phyloP scores from a whole-genome alignment of 2,329 filamentous ascomycete species.

The Fusarium napiforme region DNA sequence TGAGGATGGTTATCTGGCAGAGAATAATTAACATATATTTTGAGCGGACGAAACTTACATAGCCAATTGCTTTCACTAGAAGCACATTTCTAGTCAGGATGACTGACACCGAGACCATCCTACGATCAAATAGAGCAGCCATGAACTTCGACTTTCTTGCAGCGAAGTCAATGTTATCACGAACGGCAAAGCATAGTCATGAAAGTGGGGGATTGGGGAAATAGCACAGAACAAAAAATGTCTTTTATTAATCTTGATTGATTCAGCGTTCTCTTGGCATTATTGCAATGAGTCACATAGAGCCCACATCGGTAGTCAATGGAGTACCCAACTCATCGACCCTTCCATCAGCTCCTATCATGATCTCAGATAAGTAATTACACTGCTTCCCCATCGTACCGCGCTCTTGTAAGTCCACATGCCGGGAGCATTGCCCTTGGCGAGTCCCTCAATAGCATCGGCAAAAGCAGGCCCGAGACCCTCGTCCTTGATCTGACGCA shows the following conservation, averaged over 20 bases:
- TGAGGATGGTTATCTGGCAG: neutral
- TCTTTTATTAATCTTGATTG: neutral
- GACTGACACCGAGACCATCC: neutral
- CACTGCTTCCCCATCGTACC: conserved; percentile 21
- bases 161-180: neutral
- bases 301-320: neutral
- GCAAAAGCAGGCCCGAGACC: conserved; percentile 30
- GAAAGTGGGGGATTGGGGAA: neutral
- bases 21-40: neutral
- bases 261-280: neutral
- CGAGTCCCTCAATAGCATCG: conserved; percentile 30
- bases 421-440: conserved; percentile 31
- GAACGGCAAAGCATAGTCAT: neutral
- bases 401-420: conserved; percentile 40
- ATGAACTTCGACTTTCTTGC: neutral
- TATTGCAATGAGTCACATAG: neutral
- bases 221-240: neutral
- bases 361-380: conserved; percentile 26
- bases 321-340: neutral
- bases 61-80: neutral
- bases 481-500: conserved; percentile 24
- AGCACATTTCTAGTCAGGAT: neutral
- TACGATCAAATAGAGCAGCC: too few species aligned
- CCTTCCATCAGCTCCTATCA: neutral
- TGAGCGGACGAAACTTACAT: neutral